Percentiles rank a stretch among this genome's conserved stretches.
phyloP scores from a whole-genome alignment of 148 eudicot species.

The Nyssa sinensis region DNA sequence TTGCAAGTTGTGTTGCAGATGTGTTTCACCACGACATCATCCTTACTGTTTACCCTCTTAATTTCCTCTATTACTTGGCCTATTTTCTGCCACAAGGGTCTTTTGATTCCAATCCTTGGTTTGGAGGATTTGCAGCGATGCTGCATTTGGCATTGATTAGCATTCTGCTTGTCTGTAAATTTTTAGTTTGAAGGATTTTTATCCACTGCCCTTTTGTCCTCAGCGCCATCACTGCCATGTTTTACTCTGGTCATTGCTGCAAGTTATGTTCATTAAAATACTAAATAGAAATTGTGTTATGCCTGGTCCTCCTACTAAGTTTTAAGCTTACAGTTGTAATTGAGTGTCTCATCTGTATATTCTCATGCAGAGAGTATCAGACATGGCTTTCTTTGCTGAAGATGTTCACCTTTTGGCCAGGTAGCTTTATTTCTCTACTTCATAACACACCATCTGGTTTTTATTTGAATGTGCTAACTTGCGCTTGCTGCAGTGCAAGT shows the following conservation, averaged over 20 bases:
- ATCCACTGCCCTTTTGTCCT: too few species aligned
- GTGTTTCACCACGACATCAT: not conserved
- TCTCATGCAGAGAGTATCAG: constrained; percentile 65
- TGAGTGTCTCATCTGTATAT: not conserved
- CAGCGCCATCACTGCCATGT: too few species aligned
- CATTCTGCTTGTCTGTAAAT: not conserved
- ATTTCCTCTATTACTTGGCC: not conserved
- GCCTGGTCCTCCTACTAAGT: not conserved
- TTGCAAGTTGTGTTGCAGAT: not conserved
- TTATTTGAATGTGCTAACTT: constrained; percentile 11
- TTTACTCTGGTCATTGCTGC: not conserved
- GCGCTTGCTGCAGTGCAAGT: constrained; percentile 54
- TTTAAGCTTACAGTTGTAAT: not conserved
- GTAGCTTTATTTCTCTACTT: constrained; percentile 28
- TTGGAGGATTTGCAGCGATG: not conserved
- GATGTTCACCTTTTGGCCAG: constrained; percentile 88
- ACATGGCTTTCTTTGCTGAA: constrained; percentile 90
- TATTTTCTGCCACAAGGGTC: not conserved
- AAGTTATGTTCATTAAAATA: not conserved
- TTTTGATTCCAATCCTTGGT: not conserved
- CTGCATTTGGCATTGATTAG: not conserved
- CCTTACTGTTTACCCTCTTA: not conserved
- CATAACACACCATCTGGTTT: not conserved
- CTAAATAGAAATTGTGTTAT: not conserved
- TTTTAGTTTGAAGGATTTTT: not conserved